These are phyloP conservation scores for Colletotrichum phormii DNA, from an alignment of 2,329 filamentous ascomycete genomes.

Conservation along the genomic window DNA sequence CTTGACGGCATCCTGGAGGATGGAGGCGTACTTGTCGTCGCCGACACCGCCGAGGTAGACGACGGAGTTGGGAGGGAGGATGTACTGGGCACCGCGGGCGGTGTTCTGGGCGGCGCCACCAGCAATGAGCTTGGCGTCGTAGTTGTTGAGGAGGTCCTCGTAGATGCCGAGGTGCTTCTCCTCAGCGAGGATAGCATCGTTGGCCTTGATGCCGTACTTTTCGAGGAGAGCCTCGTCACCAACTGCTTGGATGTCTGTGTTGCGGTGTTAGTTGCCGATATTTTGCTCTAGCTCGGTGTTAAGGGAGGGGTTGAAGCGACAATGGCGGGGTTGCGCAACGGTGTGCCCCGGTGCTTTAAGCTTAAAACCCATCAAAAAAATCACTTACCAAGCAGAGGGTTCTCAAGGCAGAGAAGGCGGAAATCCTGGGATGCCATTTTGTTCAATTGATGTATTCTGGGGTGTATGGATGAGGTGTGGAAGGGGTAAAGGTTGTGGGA, in stretches of 20 bases:
- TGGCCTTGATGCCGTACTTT: conserved; percentile 94
- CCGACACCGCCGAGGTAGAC: conserved; percentile 95
- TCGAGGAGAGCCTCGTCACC: conserved; percentile 87
- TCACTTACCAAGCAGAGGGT: conserved; percentile 88
- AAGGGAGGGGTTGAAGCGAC: conserved; percentile 25
- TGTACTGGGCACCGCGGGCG: conserved; percentile 94
- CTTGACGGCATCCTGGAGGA: conserved; percentile 86
- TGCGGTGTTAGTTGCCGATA: neutral
- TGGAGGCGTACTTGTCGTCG: conserved; percentile 94
- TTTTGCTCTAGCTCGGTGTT: conserved; percentile 17
- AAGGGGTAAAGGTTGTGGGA: conserved; percentile 13
- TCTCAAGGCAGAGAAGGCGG: conserved; percentile 93
- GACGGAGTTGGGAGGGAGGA: conserved; percentile 89
- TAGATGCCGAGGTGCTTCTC: conserved; percentile 90
- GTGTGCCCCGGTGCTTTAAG: neutral
- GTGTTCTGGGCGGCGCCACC: conserved; percentile 98
- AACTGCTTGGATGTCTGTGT: conserved; percentile 85
- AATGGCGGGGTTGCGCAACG: neutral
- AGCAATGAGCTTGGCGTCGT: conserved; percentile 92
- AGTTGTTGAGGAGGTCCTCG: conserved; percentile 93
- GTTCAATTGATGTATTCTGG: conserved; percentile 40
- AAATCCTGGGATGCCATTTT: conserved; percentile 86
- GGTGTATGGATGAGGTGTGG: conserved; percentile 32
- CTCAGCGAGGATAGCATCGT: conserved; percentile 97
- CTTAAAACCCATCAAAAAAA: conserved; percentile 13